Base-by-base conservation (phyloP, 2,329 filamentous ascomycete genomes). In the Aureobasidium sp. region DNA sequence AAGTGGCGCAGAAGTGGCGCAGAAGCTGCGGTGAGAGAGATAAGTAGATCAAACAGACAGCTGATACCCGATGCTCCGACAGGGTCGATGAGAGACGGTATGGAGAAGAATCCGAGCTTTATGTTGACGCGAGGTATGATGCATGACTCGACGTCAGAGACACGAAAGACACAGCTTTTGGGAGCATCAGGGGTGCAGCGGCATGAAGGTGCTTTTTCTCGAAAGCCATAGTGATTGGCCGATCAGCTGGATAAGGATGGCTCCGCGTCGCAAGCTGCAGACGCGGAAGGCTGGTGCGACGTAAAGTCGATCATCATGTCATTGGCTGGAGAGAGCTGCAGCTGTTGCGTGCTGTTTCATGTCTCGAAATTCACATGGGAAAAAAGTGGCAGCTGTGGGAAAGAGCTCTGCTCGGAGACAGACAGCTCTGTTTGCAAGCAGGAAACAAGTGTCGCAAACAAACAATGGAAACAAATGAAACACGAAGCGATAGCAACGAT, bases 141-240 rank as follows among this genome's bases (percentile, higher is more conserved):
- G 57, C 57, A 59, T 59, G 57, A 59, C 57, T 59, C 57, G 27
- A 50, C 57, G 57, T 59, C 57, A 59, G 57, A 59, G 42, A 59
- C 54, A 59, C 42, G 54, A 59, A 11, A 57, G 53, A 30, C 45
- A 45, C 41, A 57, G 41, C 39, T 45, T 34, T 30, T 39, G 42
- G 42, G 36, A 49, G 34, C 44, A 45, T 50, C 57, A 59, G 57
- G 57, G 57, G 57, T 50, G 42, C 57, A 29, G 45, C 34, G 57
- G 27, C 57, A 34, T 32, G 41, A 45, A 36, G n/a, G 57, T 59
- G 44, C 57, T 59, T 59, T 59, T 59, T 59, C 57, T 59, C 45
- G 44, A 49, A 59, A 21, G 21, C 4, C 36, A 34, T 16, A 15
- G n/a, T 59, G 57, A 59, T 59, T 59, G 57, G 57, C 34, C 29